These are phyloP conservation scores for Phaseolus lunatus DNA, from an alignment of 306 rosid species.

Conservation along the genomic window DNA sequence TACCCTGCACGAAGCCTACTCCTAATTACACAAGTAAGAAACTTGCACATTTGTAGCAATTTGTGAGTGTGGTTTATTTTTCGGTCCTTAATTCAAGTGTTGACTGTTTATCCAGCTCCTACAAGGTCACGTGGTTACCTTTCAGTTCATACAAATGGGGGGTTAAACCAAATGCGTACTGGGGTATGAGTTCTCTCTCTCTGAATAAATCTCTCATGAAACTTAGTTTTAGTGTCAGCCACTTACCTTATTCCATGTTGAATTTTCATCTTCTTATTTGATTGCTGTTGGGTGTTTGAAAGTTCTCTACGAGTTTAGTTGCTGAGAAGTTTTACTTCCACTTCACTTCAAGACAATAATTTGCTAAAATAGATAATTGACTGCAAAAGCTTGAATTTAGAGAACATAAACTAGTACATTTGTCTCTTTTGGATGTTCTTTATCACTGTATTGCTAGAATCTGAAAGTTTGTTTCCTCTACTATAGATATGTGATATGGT, in stretches of 20 bases:
- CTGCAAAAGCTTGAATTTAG: slow-evolving; percentile 16
- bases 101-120: slow-evolving; percentile 65
- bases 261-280: slow-evolving; percentile 8
- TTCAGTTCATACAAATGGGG: slow-evolving; percentile 90
- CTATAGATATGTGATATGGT: slow-evolving; percentile 98
- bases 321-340: slow-evolving; percentile 15
- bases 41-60: slow-evolving; percentile 29
- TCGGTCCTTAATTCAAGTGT: slow-evolving; percentile 28
- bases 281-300: slow-evolving; percentile 17
- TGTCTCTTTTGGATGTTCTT: slow-evolving; percentile 28
- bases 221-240: neutral
- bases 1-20: slow-evolving; percentile 74
- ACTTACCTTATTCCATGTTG: slow-evolving; percentile 14
- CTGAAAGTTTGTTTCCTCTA: slow-evolving; percentile 44
- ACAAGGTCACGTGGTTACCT: slow-evolving; percentile 75
- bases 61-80: neutral
- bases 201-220: slow-evolving; percentile 10
- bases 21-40: slow-evolving; percentile 73
- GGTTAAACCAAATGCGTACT: slow-evolving; percentile 97
- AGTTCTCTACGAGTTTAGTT: slow-evolving; percentile 14
- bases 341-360: neutral
- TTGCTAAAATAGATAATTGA: slow-evolving; percentile 16
- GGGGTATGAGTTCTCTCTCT: slow-evolving; percentile 69
- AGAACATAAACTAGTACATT: slow-evolving; percentile 8
- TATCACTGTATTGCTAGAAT: slow-evolving; percentile 18